Evolutionary conservation across 1,284 basidiomycete genomes (phyloP).

Genomic region (Sphagnurus paluster): DNA sequence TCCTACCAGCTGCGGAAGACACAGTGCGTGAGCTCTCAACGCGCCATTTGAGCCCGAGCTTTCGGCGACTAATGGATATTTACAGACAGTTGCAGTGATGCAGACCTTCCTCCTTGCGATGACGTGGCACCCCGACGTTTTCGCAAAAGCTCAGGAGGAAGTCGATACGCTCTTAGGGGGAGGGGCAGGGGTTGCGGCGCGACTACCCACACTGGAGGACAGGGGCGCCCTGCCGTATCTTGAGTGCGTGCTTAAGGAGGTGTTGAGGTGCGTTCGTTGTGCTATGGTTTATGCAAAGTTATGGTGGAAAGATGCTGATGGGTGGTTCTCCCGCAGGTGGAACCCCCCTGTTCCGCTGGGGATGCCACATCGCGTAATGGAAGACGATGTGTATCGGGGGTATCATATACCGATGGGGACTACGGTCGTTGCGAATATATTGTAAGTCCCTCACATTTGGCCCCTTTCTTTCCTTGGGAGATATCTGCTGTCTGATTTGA

Average conservation of each 20-base stretch:
- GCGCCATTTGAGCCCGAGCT: not conserved
- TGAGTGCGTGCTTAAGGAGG: constrained; percentile 49
- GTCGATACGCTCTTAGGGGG: constrained; percentile 50
- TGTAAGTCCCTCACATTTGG: constrained; percentile 36
- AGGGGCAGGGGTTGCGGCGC: no score
- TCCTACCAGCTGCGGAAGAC: constrained; percentile 46
- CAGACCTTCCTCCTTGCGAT: constrained; percentile 50
- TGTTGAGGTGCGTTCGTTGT: constrained; percentile 47
- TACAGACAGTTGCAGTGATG: constrained; percentile 46
- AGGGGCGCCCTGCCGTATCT: constrained; percentile 54
- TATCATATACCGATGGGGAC: constrained; percentile 46
- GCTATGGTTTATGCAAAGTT: no score
- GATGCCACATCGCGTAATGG: constrained; percentile 48
- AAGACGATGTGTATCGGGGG: constrained; percentile 50
- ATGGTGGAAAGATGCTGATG: no score
- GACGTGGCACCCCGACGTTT: constrained; percentile 49
- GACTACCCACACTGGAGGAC: constrained; percentile 49
- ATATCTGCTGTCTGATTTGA: no score
- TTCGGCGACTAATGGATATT: constrained; percentile 7
- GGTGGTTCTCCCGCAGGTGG: constrained; percentile 31
- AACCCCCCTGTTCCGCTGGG: constrained; percentile 45
- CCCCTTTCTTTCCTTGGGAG: no score
- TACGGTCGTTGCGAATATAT: constrained; percentile 49
- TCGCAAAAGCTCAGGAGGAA: constrained; percentile 52
- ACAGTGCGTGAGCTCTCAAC: constrained; percentile 30